phyloP scores from a whole-genome alignment of 176 grass and related monocot genomes.

The Zoysia pacifica region DNA sequence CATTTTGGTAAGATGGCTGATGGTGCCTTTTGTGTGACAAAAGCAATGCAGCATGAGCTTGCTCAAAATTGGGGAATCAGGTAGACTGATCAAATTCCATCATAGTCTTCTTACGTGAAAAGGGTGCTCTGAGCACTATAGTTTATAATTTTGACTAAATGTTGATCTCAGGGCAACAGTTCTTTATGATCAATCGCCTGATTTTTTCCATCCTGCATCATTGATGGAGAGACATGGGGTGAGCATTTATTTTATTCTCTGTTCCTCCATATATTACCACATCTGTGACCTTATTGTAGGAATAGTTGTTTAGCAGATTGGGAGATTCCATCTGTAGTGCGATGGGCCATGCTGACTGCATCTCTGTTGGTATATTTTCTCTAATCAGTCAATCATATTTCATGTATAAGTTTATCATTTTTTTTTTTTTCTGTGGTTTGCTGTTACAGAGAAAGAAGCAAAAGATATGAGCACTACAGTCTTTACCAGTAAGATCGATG shows the following conservation, averaged over 20 bases:
- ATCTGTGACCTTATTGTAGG: slow-evolving; percentile 38
- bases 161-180: slow-evolving; percentile 71
- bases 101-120: background rate
- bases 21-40: slow-evolving; percentile 85
- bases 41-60: slow-evolving; percentile 99
- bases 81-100: slow-evolving; percentile 41
- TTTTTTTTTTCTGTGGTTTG: slow-evolving; percentile 15
- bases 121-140: background rate
- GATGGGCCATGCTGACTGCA: slow-evolving; percentile 68
- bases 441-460: slow-evolving; percentile 47
- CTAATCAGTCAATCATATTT: slow-evolving; percentile 30
- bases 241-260: slow-evolving; percentile 33
- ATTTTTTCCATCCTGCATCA: slow-evolving; percentile 90
- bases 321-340: slow-evolving; percentile 59
- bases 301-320: slow-evolving; percentile 90
- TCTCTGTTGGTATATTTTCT: slow-evolving; percentile 67
- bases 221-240: slow-evolving; percentile 82
- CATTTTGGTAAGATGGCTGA: slow-evolving; percentile 86
- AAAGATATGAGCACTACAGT: slow-evolving; percentile 35
- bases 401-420: slow-evolving; percentile 24
- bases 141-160: slow-evolving; percentile 27
- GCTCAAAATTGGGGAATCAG: slow-evolving; percentile 96
- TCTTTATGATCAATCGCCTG: slow-evolving; percentile 97
- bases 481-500: slow-evolving; percentile 53
- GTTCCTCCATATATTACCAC: slow-evolving; percentile 12